Base-by-base conservation (phyloP, 768 basidiomycete species). In the Nevesoporus exiguus region DNA sequence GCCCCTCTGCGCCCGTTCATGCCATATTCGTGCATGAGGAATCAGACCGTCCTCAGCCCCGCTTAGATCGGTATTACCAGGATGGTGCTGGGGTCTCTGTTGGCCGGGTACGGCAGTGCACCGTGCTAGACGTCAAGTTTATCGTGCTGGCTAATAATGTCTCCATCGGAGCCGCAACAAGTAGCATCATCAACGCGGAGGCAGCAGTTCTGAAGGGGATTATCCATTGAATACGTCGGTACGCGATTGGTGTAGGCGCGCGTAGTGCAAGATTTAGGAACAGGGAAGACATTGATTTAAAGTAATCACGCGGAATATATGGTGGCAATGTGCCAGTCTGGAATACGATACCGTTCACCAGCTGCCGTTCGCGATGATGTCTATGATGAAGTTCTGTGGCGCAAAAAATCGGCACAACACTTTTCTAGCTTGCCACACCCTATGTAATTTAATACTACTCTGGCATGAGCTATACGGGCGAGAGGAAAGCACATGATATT, bases 181-280 rank as follows among this genome's bases (percentile, higher is more conserved):
- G 90, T 59, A 92, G 89, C 60, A 90, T 99, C 67, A 95, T 98
- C 64, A 99, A 98, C 66, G 96, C 96, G 3, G 94, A 98, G 75
- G 73, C 88, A n/a, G 94, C 94, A n/a, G 82, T 93, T 7, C 68
- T 87, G 39, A 92, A 86, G 73, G 89, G 88, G 15, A 56, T 84
- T 44, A 55, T 79, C n/a, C 54, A 42, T 40, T 57, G 36, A 55
- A 25, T 36, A 17, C 7, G 15, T 17, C 6, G 34, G 9, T 15
- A 11, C 33, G 33, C 33, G 13, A 34, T 34, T 5, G 36, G 15
- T 37, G 36, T 14, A 34, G 34, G 15, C 34, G 11, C 43, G 44
- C 14, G 41, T 57, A 52, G 50, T 9, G 8, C 33, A 34, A 14
- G 53, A 55, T 49, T 41, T 54, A 48, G 56, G 47, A 36, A 57